Evolutionary conservation across 768 basidiomycete species (phyloP), one percentile per base, ranked within the genome.

Genomic region (Leccinum longicurvipes): DNA sequence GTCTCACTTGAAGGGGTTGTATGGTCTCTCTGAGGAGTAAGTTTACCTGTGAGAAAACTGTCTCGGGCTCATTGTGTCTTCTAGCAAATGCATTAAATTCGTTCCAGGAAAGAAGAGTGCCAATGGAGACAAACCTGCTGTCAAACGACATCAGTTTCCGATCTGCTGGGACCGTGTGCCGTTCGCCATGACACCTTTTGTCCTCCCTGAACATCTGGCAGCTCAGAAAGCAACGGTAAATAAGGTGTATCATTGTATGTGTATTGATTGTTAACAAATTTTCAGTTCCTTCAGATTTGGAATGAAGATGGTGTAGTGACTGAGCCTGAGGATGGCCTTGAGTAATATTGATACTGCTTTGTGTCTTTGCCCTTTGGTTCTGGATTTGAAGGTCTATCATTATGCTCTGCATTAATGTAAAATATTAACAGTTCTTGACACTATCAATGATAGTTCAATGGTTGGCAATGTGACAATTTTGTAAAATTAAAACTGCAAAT

Each of bases 1-100:
- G 65, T 81, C 86, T 5, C 82, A 98, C 71, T 77, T 99, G 55
- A 94, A 98, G 67, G 70, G 71, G 1, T 65, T 92, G 14, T 99
- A 98, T 66, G 84, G 86, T 2, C 70, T 98, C 36, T 88, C 91
- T 2, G 95, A 98, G 76, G 94, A 97, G 95, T 96, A 67, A 56
- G 89, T 77, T 14, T 4, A 11, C 10, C 19, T 21, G 32, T 15
- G 0, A 23, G 50, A 17, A 23, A 11, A 34, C 23, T n/a, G 10
- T 50, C 17, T 17, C 17, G 24, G 23, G 51, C 53, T 61, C 1
- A 57, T 10, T 2, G 12, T 17, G 14, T 7, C n/a, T 7, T 4
- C 4, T 55, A 97, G 94, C 44, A 98, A 97, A 89, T 93, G 93
- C 61, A 77, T 80, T 46, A 98, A 94, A 72, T 97, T 90, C 67